A percentile compares a stretch with the other conserved stretches of the same genome.
phyloP scores from a whole-genome alignment of 31 red algal species.

The Endocladia muricata region DNA sequence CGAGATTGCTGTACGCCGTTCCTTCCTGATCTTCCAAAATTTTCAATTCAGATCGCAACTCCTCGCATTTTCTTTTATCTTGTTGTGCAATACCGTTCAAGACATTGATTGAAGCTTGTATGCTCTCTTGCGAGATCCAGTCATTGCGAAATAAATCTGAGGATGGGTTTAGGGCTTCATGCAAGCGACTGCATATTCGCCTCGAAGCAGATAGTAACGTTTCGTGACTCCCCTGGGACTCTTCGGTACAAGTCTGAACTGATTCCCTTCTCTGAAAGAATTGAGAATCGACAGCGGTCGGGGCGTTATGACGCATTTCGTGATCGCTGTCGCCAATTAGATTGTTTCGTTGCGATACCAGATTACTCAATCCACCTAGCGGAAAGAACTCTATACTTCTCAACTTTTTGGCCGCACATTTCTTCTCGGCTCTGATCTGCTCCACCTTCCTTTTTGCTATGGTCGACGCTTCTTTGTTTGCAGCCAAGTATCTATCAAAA shows the following conservation, averaged over 20 bases:
- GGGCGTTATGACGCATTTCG: too few species aligned
- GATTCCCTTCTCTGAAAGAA: background rate
- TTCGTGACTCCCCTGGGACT: background rate
- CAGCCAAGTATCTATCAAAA: slow-evolving; percentile 83
- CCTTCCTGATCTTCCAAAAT: slow-evolving; percentile 23
- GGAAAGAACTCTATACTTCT: background rate
- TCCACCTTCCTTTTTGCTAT: slow-evolving; percentile 34
- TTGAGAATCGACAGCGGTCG: background rate
- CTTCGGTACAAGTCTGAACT: background rate
- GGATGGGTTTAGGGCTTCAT: slow-evolving; percentile 13
- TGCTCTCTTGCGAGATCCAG: slow-evolving; percentile 21
- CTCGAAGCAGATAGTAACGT: slow-evolving; percentile 28
- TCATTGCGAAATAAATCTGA: slow-evolving; percentile 14
- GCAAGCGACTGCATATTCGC: slow-evolving; percentile 25
- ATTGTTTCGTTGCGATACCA: background rate
- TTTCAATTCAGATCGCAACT: slow-evolving; percentile 7
- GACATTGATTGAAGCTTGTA: slow-evolving; percentile 15
- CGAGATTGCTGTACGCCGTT: slow-evolving; percentile 22
- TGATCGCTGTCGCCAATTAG: too few species aligned
- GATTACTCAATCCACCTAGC: background rate
- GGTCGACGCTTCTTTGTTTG: slow-evolving; percentile 43
- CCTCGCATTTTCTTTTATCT: slow-evolving; percentile 24
- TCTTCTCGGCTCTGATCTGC: slow-evolving; percentile 18
- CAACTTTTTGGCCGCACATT: background rate
- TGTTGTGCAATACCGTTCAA: slow-evolving; percentile 29